Base-by-base conservation (phyloP, 2,329 filamentous ascomycete genomes). In the Pseudocercospora fijiensis region DNA sequence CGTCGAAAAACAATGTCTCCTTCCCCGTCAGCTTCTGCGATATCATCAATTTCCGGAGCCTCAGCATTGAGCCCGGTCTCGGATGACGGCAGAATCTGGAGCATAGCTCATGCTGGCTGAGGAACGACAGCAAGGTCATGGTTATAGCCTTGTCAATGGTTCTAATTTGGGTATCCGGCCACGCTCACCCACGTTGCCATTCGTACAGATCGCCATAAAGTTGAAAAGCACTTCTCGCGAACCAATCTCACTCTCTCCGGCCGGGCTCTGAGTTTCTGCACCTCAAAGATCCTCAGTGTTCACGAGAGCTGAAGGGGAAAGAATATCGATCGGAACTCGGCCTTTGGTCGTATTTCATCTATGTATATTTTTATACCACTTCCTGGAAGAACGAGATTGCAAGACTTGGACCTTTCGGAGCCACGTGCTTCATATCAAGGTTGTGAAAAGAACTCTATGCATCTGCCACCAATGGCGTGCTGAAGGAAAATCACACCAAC, bases 341-440 rank as follows among this genome's bases (percentile, higher is more conserved):
- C 49, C 49, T 26, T 4, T 27, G 16, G 10, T 27, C 24, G 7
- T n/a, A 26, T 53, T 27, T 52, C 24, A 16, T 26, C 45, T 20
- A 49, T 49, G 45, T 22, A 28, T 52, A 28, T 53, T 53, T 53
- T 30, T 53, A 53, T 53, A 28, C 24, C 49, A 20, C 49, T 28
- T 28, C 49, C 49, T 28, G 26, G 49, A 8, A 53, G 11, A 13
- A 24, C 49, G 49, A 53, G 49, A 53, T 53, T 53, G 53, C 53
- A 37, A 37, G 26, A 56, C 53, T 56, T 56, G 53, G 53, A 56
- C 53, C 53, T 33, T 18, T 24, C 53, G 11, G 53, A 26, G 53
- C 53, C 53, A 56, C 53, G 53, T 56, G 53, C 53, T 37, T 56
- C 20, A 13, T 4, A 56, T 56, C 53, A 33, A 56, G 53, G 9